phyloP scores from a whole-genome alignment of 2,329 filamentous ascomycete genomes.

The Fusarium xyrophilum region DNA sequence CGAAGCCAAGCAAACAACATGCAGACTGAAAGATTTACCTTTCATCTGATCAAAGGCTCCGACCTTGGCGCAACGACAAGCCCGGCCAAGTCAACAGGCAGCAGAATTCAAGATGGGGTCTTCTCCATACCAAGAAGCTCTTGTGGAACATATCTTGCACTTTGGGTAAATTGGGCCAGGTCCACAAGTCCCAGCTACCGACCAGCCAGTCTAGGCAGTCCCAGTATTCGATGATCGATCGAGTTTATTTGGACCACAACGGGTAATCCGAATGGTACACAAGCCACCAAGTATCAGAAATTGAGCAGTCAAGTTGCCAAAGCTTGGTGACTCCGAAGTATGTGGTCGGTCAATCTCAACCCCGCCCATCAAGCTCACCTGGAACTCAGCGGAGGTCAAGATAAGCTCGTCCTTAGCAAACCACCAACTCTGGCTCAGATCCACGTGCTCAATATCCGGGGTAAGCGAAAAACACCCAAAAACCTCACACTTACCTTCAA shows the following conservation, averaged over 20 bases:
- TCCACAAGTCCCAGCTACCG: neutral
- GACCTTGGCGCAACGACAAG: slow-evolving; percentile 2
- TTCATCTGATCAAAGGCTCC: neutral
- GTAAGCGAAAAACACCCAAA: neutral
- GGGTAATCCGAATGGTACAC: neutral
- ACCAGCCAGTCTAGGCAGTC: neutral
- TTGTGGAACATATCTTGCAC: neutral
- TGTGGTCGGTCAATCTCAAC: neutral
- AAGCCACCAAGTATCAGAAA: neutral
- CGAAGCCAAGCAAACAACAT: neutral
- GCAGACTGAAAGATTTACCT: neutral
- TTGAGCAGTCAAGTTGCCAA: neutral
- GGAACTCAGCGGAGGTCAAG: neutral
- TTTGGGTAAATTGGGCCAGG: slow-evolving; percentile 12
- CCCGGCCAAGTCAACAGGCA: slow-evolving; percentile 20
- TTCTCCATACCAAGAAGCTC: slow-evolving; percentile 6
- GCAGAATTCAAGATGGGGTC: slow-evolving; percentile 29
- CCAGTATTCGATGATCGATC: neutral
- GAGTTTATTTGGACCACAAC: neutral
- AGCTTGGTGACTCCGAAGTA: neutral
- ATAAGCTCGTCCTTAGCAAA: neutral
- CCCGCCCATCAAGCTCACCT: neutral
- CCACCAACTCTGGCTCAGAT: neutral
- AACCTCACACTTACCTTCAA: neutral
- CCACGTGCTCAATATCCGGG: neutral